Base-by-base conservation (phyloP, 2,329 filamentous ascomycete genomes). In the Pseudogymnoascus sp. region DNA sequence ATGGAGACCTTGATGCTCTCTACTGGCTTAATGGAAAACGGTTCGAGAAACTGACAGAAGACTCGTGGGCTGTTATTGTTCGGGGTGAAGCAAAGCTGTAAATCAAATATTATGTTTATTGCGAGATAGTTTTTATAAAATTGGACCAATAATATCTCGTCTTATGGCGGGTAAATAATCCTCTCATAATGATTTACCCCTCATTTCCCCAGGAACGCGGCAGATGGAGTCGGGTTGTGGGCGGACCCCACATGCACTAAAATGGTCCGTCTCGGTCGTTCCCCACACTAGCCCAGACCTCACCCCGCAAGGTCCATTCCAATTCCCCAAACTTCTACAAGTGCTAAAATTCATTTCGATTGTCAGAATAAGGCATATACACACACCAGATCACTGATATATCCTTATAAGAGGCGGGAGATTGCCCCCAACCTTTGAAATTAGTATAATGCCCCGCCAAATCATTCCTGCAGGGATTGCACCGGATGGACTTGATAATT, bases 11-110 rank as follows among this genome's bases (percentile, higher is more conserved):
- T 1, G 76, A 78, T 64, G 71, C 69, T 21, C 63, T 79, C 45
- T 79, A 77, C 63, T 79, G 76, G 76, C 65, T 80, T 31, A 74
- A 78, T 60, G 73, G 74, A 2, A 72, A 68, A 18, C 67, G 55
- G 21, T 79, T 78, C 64, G 70, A 74, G 66, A 72, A 67, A 27
- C 66, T 80, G 13, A 73, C 75, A 64, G 66, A 65, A 25, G 58
- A 63, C 13, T 72, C 72, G 62, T 80, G 78, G 78, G 65, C 64
- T 4, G 66, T 67, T 8, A 78, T 80, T 64, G 75, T 77, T 64
- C 70, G 61, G 37, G 78, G 77, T 6, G 71, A 64, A 60, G 77
- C 77, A n/a, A 79, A 78, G 65, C 60, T 78, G 64, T 77, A 62
- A 73, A 60, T 33, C 8, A 55, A 55, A 55, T 55, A 55, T 18